Evolutionary conservation across 345 rosid species (phyloP).

Genomic region (Salix udensis): DNA sequence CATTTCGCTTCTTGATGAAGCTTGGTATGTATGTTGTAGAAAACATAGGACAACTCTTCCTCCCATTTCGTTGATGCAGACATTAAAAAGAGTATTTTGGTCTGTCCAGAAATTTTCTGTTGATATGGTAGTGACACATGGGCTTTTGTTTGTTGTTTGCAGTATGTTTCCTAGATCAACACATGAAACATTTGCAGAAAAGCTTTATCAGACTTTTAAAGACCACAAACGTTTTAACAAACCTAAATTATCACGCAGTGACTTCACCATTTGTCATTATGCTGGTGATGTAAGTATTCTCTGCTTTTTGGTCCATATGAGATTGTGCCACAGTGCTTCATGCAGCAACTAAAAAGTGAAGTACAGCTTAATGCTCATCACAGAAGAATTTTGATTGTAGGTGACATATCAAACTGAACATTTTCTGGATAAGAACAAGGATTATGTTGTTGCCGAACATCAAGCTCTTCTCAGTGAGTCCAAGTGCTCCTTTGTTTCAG

Average conservation of each 20-base stretch:
- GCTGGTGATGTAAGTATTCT: slow-evolving; percentile 88
- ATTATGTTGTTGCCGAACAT: slow-evolving; percentile 96
- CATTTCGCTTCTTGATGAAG: slow-evolving; percentile 96
- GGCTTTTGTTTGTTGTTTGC: slow-evolving; percentile 25
- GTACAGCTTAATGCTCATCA: background rate
- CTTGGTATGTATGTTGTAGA: slow-evolving; percentile 63
- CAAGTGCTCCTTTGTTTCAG: slow-evolving; percentile 76
- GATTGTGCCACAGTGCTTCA: slow-evolving; percentile 4
- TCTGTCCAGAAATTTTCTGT: background rate
- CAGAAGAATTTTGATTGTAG: slow-evolving; percentile 22
- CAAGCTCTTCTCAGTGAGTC: slow-evolving; percentile 82
- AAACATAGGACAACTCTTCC: background rate
- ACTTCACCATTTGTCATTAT: slow-evolving; percentile 94
- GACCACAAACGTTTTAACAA: slow-evolving; percentile 86
- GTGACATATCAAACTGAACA: slow-evolving; percentile 91
- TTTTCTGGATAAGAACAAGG: slow-evolving; percentile 98
- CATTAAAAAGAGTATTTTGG: background rate
- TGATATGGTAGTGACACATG: slow-evolving; percentile 10
- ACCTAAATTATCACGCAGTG: slow-evolving; percentile 91
- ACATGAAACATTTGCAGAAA: slow-evolving; percentile 92
- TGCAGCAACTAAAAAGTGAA: slow-evolving; percentile 1
- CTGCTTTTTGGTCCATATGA: background rate
- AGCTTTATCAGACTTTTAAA: slow-evolving; percentile 94
- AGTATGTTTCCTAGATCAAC: slow-evolving; percentile 99
- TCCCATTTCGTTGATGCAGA: slow-evolving; percentile 1